Evolutionary conservation across 176 grass and related monocot genomes (phyloP).

Genomic region (Rhynchospora pubera): DNA sequence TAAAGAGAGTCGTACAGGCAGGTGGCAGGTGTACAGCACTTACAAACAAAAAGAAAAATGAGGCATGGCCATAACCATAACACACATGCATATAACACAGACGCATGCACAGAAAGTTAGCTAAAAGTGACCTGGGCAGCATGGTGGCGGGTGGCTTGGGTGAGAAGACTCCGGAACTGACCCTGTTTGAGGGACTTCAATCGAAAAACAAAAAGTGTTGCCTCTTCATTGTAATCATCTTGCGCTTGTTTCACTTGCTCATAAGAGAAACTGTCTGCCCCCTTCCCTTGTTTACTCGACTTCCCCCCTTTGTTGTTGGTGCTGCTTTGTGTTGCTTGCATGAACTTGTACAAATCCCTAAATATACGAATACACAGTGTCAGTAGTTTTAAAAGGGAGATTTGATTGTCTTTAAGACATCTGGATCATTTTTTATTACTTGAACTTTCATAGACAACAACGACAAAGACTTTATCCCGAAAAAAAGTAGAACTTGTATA

Average conservation of each 20-base stretch:
- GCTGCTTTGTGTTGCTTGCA: constrained; percentile 47
- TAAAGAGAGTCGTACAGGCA: background rate
- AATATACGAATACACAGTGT: constrained; percentile 30
- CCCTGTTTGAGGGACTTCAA: constrained; percentile 97
- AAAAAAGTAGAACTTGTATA: background rate
- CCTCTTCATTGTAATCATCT: constrained; percentile 85
- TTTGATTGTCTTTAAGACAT: background rate
- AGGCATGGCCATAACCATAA: background rate
- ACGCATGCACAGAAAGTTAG: background rate
- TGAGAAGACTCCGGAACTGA: constrained; percentile 92
- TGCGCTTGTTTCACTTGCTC: constrained; percentile 82
- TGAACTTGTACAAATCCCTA: constrained; percentile 81
- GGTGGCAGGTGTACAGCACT: too few relatives aligned
- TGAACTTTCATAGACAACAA: background rate
- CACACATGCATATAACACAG: background rate
- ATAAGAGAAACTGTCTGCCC: constrained; percentile 21
- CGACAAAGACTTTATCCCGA: too few relatives aligned
- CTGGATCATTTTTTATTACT: background rate
- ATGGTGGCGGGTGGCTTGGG: constrained; percentile 94
- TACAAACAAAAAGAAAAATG: background rate
- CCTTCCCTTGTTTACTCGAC: constrained; percentile 45
- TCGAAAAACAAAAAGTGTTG: constrained; percentile 84
- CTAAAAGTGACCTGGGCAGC: constrained; percentile 50
- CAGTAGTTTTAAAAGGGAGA: background rate
- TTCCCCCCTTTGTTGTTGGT: constrained; percentile 31